phyloP scores from a whole-genome alignment of 176 grass and related monocot species.

The Raddia distichophylla region DNA sequence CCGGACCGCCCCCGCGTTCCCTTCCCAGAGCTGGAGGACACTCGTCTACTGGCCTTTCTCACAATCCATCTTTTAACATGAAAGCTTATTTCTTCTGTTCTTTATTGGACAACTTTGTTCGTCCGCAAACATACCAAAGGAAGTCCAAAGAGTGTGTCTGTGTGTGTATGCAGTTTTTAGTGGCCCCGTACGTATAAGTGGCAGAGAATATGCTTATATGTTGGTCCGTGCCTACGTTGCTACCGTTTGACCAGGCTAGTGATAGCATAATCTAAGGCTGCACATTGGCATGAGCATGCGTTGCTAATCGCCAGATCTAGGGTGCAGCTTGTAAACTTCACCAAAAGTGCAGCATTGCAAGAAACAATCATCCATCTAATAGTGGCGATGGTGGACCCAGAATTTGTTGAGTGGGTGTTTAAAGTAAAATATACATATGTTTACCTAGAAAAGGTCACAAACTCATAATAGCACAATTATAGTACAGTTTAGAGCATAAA shows the following conservation, averaged over 20 bases:
- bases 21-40: too few relatives aligned
- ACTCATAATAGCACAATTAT: too few relatives aligned
- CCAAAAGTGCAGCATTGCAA: slow-evolving; percentile 9
- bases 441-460: too few relatives aligned
- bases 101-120: neutral
- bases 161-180: slow-evolving; percentile 19
- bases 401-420: too few relatives aligned
- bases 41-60: too few relatives aligned
- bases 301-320: neutral
- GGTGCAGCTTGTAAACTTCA: neutral
- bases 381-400: too few relatives aligned
- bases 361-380: neutral
- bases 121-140: slow-evolving; percentile 27
- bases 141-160: slow-evolving; percentile 21
- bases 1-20: too few relatives aligned
- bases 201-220: slow-evolving; percentile 2
- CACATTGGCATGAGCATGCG: slow-evolving; percentile 4
- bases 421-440: too few relatives aligned
- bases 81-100: neutral
- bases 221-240: neutral
- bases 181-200: neutral
- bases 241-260: slow-evolving; percentile 6
- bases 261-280: slow-evolving; percentile 26
- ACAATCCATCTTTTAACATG: too few relatives aligned
- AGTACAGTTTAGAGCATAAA: too few relatives aligned